A percentile compares a stretch with the other conserved stretches of the same genome.
Evolutionary conservation across 1,284 basidiomycete species (phyloP).

Genomic region (Fomitopsis palustris): DNA sequence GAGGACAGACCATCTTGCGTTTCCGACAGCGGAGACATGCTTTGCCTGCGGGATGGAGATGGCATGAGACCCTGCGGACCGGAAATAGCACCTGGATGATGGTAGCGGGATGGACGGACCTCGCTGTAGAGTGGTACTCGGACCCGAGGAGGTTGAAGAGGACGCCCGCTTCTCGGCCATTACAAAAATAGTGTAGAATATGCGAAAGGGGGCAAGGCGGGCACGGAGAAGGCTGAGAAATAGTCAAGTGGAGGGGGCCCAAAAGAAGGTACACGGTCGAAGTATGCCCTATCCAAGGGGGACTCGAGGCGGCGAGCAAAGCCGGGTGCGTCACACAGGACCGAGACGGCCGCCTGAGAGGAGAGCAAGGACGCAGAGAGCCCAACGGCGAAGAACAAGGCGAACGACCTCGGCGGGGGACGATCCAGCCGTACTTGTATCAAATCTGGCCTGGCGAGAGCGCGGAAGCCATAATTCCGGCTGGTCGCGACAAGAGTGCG

Average conservation of each 20-base stretch:
- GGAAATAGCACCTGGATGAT: background rate
- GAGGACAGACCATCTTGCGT: slow-evolving; percentile 67
- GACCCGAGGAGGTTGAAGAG: slow-evolving; percentile 19
- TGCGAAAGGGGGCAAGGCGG: slow-evolving; percentile 21
- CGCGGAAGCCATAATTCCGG: slow-evolving; percentile 17
- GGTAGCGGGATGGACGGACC: slow-evolving; percentile 16
- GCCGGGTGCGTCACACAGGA: slow-evolving; percentile 6
- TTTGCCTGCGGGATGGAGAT: slow-evolving; percentile 39
- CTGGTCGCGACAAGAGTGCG: slow-evolving; percentile 14
- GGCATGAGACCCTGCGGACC: background rate
- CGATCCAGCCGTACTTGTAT: slow-evolving; percentile 15
- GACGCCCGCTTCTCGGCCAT: slow-evolving; percentile 35
- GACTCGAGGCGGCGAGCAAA: slow-evolving; percentile 2
- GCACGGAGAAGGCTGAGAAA: slow-evolving; percentile 26
- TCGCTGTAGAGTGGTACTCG: slow-evolving; percentile 29
- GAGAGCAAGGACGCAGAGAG: slow-evolving; percentile 1
- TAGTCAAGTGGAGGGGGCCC: slow-evolving; percentile 15
- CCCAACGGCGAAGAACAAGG: slow-evolving; percentile 10
- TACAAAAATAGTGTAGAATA: slow-evolving; percentile 32
- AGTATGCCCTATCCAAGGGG: slow-evolving; percentile 3
- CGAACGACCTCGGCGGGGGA: slow-evolving; percentile 6
- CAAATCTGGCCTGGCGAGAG: slow-evolving; percentile 5
- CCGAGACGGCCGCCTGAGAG: slow-evolving; percentile 4
- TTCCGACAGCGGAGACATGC: slow-evolving; percentile 72
- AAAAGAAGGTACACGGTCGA: slow-evolving; percentile 15